Evolutionary conservation across 2,329 filamentous ascomycete species (phyloP).

Genomic region (Colletotrichum chrysophilum): DNA sequence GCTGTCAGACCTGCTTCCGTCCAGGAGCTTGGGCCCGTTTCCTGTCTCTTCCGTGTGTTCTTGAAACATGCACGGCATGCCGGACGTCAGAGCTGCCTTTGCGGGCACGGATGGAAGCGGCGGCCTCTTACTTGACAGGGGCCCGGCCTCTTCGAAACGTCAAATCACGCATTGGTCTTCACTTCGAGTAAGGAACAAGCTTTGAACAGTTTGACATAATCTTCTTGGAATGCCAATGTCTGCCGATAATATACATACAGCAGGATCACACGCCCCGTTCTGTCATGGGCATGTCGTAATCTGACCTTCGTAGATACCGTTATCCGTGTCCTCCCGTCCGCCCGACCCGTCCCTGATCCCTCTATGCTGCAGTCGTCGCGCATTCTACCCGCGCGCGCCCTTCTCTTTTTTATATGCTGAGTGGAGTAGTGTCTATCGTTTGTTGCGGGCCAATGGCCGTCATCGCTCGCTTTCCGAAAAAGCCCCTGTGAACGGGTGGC

Average conservation of each 20-base stretch:
- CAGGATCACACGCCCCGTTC: conserved; percentile 17
- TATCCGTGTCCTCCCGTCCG: background rate
- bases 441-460: conserved; percentile 12
- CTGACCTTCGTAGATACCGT: conserved; percentile 9
- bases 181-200: background rate
- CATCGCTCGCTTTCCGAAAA: conserved; percentile 20
- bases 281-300: conserved; percentile 8
- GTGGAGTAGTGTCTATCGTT: conserved; percentile 22
- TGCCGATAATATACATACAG: conserved; percentile 24
- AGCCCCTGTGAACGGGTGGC: background rate
- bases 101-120: background rate
- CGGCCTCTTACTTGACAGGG: background rate
- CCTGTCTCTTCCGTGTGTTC: background rate
- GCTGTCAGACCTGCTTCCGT: background rate
- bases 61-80: background rate
- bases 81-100: background rate
- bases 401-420: conserved; percentile 23
- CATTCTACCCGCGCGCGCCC: conserved; percentile 13
- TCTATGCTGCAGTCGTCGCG: conserved; percentile 18
- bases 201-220: background rate
- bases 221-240: background rate
- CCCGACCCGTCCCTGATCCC: conserved; percentile 13
- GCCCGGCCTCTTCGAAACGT: background rate
- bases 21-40: background rate
- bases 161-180: background rate